A percentile compares a stretch with the other conserved stretches of the same genome.
phyloP scores from a whole-genome alignment of 169 alveolate genomes.

The Plasmodium vinckei region DNA sequence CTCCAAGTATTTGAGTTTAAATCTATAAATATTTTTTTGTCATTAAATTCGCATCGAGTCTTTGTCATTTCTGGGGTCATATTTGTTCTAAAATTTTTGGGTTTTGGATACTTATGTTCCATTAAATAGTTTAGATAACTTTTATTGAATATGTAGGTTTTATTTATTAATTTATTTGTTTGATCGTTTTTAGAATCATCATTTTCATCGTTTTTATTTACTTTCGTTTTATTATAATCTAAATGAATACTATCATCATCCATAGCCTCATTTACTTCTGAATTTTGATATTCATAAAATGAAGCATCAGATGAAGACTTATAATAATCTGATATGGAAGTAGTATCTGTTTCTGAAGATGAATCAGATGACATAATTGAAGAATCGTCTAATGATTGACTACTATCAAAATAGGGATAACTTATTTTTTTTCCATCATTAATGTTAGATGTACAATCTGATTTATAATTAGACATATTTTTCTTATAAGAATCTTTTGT shows the following conservation, averaged over 20 bases:
- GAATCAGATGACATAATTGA: background rate
- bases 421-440: slow-evolving; percentile 1
- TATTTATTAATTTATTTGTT: background rate
- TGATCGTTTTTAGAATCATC: background rate
- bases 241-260: background rate
- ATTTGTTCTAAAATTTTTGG: slow-evolving; percentile 51
- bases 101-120: slow-evolving; percentile 57
- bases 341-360: background rate
- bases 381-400: slow-evolving; percentile 11
- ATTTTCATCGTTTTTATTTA: background rate
- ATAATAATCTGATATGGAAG: slow-evolving; percentile 5
- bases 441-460: slow-evolving; percentile 13
- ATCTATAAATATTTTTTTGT: slow-evolving; percentile 65
- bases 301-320: background rate
- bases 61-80: slow-evolving; percentile 31
- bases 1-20: slow-evolving; percentile 70
- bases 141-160: slow-evolving; percentile 19
- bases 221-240: background rate
- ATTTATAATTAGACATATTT: slow-evolving; percentile 2
- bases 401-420: background rate
- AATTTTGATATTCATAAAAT: slow-evolving; percentile 7
- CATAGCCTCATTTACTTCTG: slow-evolving; percentile 1
- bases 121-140: slow-evolving; percentile 46
- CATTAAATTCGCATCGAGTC: slow-evolving; percentile 58
- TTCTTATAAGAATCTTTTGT: background rate